These are phyloP conservation scores for Triangularia setosa DNA, from an alignment of 2,329 filamentous ascomycete species.

Conservation along the genomic window DNA sequence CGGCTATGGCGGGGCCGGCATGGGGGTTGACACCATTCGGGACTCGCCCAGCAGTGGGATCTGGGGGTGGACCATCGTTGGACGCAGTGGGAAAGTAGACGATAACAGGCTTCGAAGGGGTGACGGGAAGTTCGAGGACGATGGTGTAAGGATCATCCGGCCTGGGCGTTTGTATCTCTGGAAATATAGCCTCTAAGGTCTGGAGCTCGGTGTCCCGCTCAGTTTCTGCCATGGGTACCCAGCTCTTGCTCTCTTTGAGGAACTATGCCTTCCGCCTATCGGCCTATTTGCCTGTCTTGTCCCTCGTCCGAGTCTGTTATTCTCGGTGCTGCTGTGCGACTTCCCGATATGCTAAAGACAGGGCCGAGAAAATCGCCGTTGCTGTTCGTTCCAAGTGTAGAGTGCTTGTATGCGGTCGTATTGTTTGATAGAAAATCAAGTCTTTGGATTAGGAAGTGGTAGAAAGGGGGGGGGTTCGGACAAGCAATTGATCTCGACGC, in stretches of 20 bases:
- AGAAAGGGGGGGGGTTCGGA: not conserved
- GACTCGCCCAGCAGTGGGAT: not conserved
- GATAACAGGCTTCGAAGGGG: constrained; percentile 50
- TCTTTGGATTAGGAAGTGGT: not conserved
- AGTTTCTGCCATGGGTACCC: constrained; percentile 13
- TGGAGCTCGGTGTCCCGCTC: constrained; percentile 54
- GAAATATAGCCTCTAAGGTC: constrained; percentile 61
- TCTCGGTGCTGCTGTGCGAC: not conserved
- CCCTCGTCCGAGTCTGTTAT: not conserved
- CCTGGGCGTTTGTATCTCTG: constrained; percentile 53
- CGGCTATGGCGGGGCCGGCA: constrained; percentile 4
- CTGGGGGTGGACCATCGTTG: constrained; percentile 27
- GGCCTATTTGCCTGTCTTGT: not conserved
- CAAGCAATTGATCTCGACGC: not conserved
- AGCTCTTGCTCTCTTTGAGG: not conserved
- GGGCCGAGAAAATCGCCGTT: not conserved
- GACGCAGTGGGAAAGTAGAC: constrained; percentile 53
- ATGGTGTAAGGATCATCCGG: constrained; percentile 45
- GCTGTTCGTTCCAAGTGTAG: too few species aligned
- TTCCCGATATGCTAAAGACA: not conserved
- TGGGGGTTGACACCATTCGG: constrained; percentile 4
- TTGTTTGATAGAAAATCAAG: not conserved
- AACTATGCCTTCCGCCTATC: not conserved
- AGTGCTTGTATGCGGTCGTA: not conserved
- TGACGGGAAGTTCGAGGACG: constrained; percentile 55